Evolutionary conservation across 208 protist genomes (phyloP).

Genomic region (Angomonas desouzai): DNA sequence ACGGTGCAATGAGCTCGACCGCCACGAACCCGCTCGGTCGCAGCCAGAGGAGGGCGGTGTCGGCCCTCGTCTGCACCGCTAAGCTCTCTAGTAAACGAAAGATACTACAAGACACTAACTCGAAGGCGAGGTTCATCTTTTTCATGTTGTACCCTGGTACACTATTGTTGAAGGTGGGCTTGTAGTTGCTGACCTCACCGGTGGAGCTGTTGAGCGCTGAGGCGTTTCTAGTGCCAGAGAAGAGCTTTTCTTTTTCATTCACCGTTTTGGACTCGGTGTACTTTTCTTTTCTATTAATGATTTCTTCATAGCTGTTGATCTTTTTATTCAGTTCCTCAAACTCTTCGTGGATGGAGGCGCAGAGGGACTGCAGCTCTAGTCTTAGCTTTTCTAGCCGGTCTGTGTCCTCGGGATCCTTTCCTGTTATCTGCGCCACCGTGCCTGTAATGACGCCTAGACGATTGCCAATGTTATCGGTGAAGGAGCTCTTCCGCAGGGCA

Average conservation of each 20-base stretch:
- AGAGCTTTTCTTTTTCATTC: neutral
- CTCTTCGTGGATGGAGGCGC: conserved; percentile 69
- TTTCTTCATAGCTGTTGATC: conserved; percentile 5
- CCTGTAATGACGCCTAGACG: conserved; percentile 40
- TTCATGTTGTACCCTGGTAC: conserved; percentile 59
- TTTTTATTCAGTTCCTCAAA: conserved; percentile 37
- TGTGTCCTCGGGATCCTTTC: conserved; percentile 34
- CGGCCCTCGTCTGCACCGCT: conserved; percentile 65
- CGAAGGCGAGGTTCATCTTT: conserved; percentile 62
- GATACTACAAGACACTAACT: conserved; percentile 77
- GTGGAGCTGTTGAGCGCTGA: neutral
- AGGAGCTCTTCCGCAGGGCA: conserved; percentile 45
- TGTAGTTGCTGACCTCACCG: conserved; percentile 14
- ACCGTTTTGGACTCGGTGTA: conserved; percentile 3
- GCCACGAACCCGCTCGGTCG: conserved; percentile 62
- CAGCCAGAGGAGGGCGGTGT: conserved; percentile 78
- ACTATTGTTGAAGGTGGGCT: conserved; percentile 51
- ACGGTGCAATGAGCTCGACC: conserved; percentile 79
- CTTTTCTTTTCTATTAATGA: conserved; percentile 11
- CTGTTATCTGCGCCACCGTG: conserved; percentile 35
- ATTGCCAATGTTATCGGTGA: conserved; percentile 66
- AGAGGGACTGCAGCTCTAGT: conserved; percentile 55
- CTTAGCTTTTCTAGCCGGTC: conserved; percentile 41
- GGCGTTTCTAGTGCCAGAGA: neutral
- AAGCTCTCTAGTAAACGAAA: conserved; percentile 76